A percentile compares a stretch with the other conserved stretches of the same genome.
These are phyloP conservation scores for Blastobotrys robertii DNA, from an alignment of 805 yeast species.

Conservation along the genomic window DNA sequence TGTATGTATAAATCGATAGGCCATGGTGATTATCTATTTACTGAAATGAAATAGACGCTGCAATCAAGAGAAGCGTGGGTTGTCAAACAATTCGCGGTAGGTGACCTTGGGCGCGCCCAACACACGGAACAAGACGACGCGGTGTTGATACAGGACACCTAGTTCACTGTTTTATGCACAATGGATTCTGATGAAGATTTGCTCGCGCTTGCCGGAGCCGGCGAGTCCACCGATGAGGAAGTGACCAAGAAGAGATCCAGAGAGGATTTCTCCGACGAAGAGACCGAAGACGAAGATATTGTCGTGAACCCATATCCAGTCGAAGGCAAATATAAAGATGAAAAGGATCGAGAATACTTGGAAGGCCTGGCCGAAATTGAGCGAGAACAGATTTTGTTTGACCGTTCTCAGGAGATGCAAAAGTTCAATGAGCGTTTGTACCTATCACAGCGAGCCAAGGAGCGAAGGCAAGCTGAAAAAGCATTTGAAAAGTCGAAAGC, in stretches of 20 bases:
- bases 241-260: slow-evolving; percentile 6
- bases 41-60: too few species aligned
- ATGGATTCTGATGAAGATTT: slow-evolving; percentile 89
- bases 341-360: slow-evolving; percentile 51
- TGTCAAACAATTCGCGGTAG: too few species aligned
- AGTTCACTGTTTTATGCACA: too few species aligned
- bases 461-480: slow-evolving; percentile 24
- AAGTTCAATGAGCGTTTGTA: slow-evolving; percentile 74
- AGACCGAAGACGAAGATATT: slow-evolving; percentile 29
- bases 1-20: too few species aligned
- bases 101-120: too few species aligned
- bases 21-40: too few species aligned
- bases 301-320: slow-evolving; percentile 74
- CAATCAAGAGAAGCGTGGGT: too few species aligned
- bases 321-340: slow-evolving; percentile 85
- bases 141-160: too few species aligned
- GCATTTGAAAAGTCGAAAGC: slow-evolving; percentile 17
- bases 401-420: slow-evolving; percentile 87
- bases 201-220: slow-evolving; percentile 86
- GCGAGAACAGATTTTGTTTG: slow-evolving; percentile 84
- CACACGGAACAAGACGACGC: too few species aligned
- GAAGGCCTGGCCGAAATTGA: slow-evolving; percentile 74
- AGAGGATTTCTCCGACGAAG: slow-evolving; percentile 13
- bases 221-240: slow-evolving; percentile 31
- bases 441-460: slow-evolving; percentile 68